Evolutionary conservation across 257 asterid genomes (phyloP).

Genomic region (Buddleja alternifolia): DNA sequence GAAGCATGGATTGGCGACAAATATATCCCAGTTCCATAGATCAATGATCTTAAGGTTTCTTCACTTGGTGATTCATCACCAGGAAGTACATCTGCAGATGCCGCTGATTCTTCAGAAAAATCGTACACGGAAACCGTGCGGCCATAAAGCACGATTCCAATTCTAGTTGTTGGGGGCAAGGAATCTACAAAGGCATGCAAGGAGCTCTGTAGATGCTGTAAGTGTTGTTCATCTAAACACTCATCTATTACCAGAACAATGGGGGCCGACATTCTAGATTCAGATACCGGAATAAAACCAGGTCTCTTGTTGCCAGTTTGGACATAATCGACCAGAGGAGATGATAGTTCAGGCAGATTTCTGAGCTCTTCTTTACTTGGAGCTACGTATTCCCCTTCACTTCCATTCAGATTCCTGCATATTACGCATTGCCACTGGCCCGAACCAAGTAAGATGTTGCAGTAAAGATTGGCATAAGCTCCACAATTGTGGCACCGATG

Average conservation of each 20-base stretch:
- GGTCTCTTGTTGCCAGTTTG: constrained; percentile 77
- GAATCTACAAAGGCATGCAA: constrained; percentile 96
- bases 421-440: constrained; percentile 99
- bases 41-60: constrained; percentile 79
- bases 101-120: constrained; percentile 87
- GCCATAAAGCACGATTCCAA: constrained; percentile 84
- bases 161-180: constrained; percentile 80
- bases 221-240: constrained; percentile 89
- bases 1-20: constrained; percentile 86
- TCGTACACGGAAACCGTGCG: constrained; percentile 86
- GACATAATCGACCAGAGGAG: constrained; percentile 79
- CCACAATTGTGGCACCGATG: constrained; percentile 93
- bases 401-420: constrained; percentile 84
- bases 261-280: constrained; percentile 81
- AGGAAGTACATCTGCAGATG: constrained; percentile 89
- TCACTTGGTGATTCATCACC: constrained; percentile 76
- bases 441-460: constrained; percentile 83
- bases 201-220: constrained; percentile 91
- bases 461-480: constrained; percentile 85
- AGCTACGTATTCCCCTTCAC: constrained; percentile 90
- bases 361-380: constrained; percentile 79
- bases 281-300: constrained; percentile 80
- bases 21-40: constrained; percentile 90
- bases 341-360: constrained; percentile 77
- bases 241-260: constrained; percentile 88